Evolutionary conservation across 2,329 filamentous ascomycete genomes (phyloP).

Genomic region (Fusarium duplospermum): DNA sequence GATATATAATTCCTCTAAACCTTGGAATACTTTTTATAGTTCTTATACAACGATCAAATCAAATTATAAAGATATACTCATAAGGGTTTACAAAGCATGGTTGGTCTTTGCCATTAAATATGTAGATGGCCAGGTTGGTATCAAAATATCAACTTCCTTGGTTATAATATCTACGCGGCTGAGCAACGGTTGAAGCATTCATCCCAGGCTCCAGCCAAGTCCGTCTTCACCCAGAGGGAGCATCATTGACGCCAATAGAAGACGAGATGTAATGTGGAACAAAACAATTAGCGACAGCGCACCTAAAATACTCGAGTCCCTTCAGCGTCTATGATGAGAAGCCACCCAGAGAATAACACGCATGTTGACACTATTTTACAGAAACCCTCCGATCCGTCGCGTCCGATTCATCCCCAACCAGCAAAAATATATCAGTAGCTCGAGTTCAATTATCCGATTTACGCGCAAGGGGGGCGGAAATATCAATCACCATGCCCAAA

Average conservation of each 20-base stretch:
- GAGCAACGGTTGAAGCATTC: not conserved
- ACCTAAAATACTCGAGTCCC: slow-evolving; percentile 57
- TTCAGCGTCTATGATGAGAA: slow-evolving; percentile 62
- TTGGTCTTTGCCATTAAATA: not conserved
- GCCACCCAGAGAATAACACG: slow-evolving; percentile 53
- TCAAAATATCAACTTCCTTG: no score
- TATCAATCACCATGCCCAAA: slow-evolving; percentile 35
- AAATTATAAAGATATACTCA: not conserved
- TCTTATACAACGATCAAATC: not conserved
- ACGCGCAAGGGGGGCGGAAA: slow-evolving; percentile 31
- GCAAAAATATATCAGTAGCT: slow-evolving; percentile 33
- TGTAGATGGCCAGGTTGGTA: no score
- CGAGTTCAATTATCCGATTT: slow-evolving; percentile 42
- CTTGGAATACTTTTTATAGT: not conserved
- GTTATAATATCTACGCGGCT: no score
- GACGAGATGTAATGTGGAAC: not conserved
- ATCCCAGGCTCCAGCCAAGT: not conserved
- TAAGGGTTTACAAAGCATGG: not conserved
- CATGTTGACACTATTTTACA: slow-evolving; percentile 65
- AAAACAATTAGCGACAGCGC: slow-evolving; percentile 51
- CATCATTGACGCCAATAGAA: not conserved
- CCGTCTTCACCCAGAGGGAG: not conserved
- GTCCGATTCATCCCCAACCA: slow-evolving; percentile 34
- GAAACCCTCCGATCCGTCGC: slow-evolving; percentile 47
- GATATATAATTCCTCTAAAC: not conserved